These are phyloP conservation scores for Endoconidiophora polonica DNA, from an alignment of 2,329 filamentous ascomycete genomes.

Conservation along the genomic window DNA sequence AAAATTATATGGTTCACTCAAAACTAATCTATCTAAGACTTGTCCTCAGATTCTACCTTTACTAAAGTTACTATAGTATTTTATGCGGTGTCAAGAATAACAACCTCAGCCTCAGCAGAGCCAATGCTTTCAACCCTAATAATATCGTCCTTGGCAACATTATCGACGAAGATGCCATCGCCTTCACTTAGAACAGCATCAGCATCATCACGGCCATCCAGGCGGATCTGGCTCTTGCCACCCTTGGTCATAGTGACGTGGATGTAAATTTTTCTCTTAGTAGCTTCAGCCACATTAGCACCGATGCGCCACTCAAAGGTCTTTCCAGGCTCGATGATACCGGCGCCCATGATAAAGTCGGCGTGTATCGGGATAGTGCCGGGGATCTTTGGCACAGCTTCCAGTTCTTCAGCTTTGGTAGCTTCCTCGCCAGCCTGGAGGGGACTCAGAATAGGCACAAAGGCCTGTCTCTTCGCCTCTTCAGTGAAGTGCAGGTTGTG, in stretches of 20 bases:
- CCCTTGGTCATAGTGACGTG: constrained; percentile 68
- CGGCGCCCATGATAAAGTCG: constrained; percentile 69
- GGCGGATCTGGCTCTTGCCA: constrained; percentile 54
- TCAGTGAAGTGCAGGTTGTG: constrained; percentile 60
- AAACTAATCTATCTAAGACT: too few relatives aligned
- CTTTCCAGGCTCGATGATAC: constrained; percentile 48
- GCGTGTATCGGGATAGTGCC: constrained; percentile 71
- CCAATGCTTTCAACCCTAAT: constrained; percentile 51
- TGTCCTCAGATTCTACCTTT: too few relatives aligned
- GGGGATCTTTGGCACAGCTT: constrained; percentile 41
- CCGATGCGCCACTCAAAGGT: constrained; percentile 60
- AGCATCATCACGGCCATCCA: constrained; percentile 48
- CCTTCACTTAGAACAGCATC: constrained; percentile 48
- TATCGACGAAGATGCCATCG: constrained; percentile 62
- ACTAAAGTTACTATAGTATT: too few relatives aligned
- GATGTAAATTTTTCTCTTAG: constrained; percentile 57
- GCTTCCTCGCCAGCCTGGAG: constrained; percentile 50
- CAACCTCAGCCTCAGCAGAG: constrained; percentile 51
- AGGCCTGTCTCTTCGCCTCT: constrained; percentile 50
- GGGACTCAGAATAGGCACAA: constrained; percentile 62
- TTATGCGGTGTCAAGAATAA: constrained; percentile 47
- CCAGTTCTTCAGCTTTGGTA: constrained; percentile 43
- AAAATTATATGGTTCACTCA: too few relatives aligned
- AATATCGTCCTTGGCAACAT: constrained; percentile 46
- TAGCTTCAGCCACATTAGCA: constrained; percentile 31